These are phyloP conservation scores for Tetradesmus obliquus DNA, from an alignment of 139 green algal genomes.

Conservation along the genomic window DNA sequence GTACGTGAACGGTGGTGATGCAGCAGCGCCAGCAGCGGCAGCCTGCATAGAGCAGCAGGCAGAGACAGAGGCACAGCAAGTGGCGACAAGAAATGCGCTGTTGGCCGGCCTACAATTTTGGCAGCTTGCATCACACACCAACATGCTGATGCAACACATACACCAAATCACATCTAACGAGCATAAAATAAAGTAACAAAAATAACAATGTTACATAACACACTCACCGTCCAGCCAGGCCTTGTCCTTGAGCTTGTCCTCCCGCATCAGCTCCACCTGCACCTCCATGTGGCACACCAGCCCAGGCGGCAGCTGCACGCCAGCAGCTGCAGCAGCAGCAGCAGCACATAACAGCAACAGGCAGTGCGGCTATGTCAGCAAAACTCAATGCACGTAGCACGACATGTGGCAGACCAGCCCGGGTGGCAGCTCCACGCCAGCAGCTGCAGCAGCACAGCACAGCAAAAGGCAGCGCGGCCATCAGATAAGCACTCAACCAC, in stretches of 20 bases:
- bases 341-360: neutral
- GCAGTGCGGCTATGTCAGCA: neutral
- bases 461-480: too few relatives aligned
- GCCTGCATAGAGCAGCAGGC: neutral
- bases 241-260: neutral
- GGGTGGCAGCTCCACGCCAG: neutral
- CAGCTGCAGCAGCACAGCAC: too few relatives aligned
- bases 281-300: slow-evolving; percentile 27
- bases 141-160: neutral
- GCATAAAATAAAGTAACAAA: neutral
- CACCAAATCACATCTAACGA: neutral
- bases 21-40: slow-evolving; percentile 4
- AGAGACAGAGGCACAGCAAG: neutral
- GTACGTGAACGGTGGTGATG: neutral
- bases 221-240: neutral
- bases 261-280: slow-evolving; percentile 4
- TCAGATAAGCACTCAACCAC: too few relatives aligned
- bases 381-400: neutral
- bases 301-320: neutral
- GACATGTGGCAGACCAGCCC: slow-evolving; percentile 5
- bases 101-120: too few relatives aligned
- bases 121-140: neutral
- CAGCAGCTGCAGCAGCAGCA: slow-evolving; percentile 1
- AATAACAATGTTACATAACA: neutral
- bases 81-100: too few relatives aligned